Conservation (phyloP, 208 protist species). For the Acanthamoeba culbertsoni region DNA sequence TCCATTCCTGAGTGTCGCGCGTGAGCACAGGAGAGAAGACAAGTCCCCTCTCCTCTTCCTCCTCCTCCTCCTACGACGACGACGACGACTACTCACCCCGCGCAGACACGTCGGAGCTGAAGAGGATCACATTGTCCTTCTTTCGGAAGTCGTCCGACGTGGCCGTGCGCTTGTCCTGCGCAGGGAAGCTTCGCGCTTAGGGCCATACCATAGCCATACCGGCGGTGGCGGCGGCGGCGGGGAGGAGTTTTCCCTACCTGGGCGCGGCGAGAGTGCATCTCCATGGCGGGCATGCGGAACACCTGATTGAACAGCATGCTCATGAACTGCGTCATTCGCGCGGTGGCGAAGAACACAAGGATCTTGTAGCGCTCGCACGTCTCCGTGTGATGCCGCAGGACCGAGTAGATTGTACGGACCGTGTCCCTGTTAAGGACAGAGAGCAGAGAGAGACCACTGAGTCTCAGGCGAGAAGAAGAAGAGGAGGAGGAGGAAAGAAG, state of each 20-base stretch:
- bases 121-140: background rate
- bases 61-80: background rate
- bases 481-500: background rate
- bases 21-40: background rate
- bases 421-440: background rate
- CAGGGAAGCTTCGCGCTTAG: too few species aligned
- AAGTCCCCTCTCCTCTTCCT: background rate
- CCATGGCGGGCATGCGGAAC: background rate
- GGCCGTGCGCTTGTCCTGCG: background rate
- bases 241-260: background rate
- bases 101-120: background rate
- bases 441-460: background rate
- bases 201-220: too few species aligned
- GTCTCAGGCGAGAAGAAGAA: background rate
- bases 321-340: slow-evolving; percentile 14
- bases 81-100: background rate
- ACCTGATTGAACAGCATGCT: background rate
- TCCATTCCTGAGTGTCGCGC: background rate
- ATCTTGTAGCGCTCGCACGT: background rate
- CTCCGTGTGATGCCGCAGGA: background rate
- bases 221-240: too few species aligned
- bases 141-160: background rate
- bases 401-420: background rate
- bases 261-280: background rate
- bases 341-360: background rate